Evolutionary conservation across 495 filamentous ascomycete genomes (phyloP).

Genomic region (Trichoderma orchidacearum): DNA sequence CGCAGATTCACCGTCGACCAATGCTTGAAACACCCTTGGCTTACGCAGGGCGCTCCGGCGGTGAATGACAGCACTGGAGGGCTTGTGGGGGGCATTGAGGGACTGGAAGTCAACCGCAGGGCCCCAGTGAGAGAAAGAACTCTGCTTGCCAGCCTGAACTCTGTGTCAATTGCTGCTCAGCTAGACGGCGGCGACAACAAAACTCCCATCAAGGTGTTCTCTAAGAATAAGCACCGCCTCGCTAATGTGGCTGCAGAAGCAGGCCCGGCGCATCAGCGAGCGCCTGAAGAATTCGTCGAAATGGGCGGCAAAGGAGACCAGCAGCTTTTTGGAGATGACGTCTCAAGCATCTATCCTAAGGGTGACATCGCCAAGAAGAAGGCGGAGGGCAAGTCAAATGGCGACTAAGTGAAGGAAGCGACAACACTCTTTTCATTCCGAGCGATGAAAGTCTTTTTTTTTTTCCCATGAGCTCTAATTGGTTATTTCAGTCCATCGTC

Average conservation of each 20-base stretch:
- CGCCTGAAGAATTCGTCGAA: constrained; percentile 61
- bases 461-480: neutral
- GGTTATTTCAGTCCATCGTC: neutral
- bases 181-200: constrained; percentile 31
- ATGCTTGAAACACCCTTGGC: constrained; percentile 88
- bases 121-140: constrained; percentile 74
- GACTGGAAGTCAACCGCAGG: constrained; percentile 72
- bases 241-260: constrained; percentile 30
- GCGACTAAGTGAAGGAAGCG: neutral
- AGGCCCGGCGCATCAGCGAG: constrained; percentile 48
- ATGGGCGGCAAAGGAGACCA: constrained; percentile 78
- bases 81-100: constrained; percentile 65
- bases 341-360: constrained; percentile 30
- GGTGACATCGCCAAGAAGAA: constrained; percentile 18
- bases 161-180: constrained; percentile 52
- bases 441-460: neutral
- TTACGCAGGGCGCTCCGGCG: constrained; percentile 39
- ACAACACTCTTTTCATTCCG: neutral
- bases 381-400: neutral
- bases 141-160: constrained; percentile 68
- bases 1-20: constrained; percentile 77
- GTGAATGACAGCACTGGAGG: constrained; percentile 84
- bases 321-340: constrained; percentile 53
- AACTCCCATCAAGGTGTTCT: constrained; percentile 58
- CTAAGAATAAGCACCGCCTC: constrained; percentile 47